phyloP scores from a whole-genome alignment of 164 flowering plant species.

The Taxillus chinensis region DNA sequence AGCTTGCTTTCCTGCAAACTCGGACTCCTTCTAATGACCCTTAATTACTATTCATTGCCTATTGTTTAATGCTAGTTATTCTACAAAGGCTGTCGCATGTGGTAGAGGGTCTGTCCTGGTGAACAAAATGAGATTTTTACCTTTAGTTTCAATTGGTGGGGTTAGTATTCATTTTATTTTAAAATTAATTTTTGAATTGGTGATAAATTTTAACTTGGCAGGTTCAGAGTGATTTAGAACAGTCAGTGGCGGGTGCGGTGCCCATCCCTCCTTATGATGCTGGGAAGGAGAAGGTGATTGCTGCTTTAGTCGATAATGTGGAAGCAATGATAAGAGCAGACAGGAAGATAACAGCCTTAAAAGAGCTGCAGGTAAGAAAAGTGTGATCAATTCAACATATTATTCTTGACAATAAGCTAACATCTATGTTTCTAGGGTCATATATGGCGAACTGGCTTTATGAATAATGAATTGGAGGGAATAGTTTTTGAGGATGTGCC shows the following conservation, averaged over 20 bases:
- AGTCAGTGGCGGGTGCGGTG: slow-evolving; percentile 59
- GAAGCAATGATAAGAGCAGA: slow-evolving; percentile 93
- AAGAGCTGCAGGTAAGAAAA: slow-evolving; percentile 67
- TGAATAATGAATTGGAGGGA: slow-evolving; percentile 61
- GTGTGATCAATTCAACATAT: background rate
- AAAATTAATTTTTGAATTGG: background rate
- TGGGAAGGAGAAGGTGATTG: slow-evolving; percentile 75
- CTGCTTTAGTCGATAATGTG: slow-evolving; percentile 80
- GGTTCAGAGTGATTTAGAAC: slow-evolving; percentile 66
- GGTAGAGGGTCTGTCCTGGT: background rate
- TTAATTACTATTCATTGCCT: background rate
- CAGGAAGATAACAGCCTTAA: slow-evolving; percentile 81
- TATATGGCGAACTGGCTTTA: slow-evolving; percentile 90
- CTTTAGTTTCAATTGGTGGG: background rate
- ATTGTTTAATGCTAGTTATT: background rate
- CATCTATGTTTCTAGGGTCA: slow-evolving; percentile 59
- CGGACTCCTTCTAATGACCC: background rate
- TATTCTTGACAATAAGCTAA: background rate
- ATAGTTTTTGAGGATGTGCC: slow-evolving; percentile 89
- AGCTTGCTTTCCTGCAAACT: no score
- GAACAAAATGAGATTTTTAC: background rate
- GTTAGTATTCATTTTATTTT: background rate
- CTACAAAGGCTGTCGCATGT: background rate
- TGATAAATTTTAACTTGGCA: slow-evolving; percentile 14
- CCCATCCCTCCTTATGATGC: slow-evolving; percentile 64